Percentiles rank a stretch among this genome's conserved stretches.
phyloP scores from a whole-genome alignment of 208 protist species.

The Crithidia bombi region DNA sequence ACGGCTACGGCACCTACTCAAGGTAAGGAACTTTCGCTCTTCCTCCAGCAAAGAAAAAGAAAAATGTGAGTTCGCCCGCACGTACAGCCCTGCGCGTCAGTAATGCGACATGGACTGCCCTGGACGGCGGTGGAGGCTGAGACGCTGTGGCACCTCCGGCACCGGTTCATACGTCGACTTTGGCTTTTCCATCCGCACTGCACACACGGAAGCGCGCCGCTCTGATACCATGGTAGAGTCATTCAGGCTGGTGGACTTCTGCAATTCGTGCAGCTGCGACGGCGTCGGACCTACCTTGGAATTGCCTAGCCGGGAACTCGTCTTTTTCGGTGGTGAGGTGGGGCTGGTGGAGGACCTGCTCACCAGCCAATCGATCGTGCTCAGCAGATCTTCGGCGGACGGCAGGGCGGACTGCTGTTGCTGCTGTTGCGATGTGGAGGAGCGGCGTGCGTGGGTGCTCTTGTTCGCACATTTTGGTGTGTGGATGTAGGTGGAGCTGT shows the following conservation, averaged over 20 bases:
- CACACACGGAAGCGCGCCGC: conserved; percentile 9
- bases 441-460: background rate
- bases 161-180: conserved; percentile 1
- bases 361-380: background rate
- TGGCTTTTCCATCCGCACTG: background rate
- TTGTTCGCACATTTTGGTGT: background rate
- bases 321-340: background rate
- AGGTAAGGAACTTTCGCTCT: too few species aligned
- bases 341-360: background rate
- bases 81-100: background rate
- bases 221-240: conserved; percentile 7
- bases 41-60: background rate
- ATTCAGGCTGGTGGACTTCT: background rate
- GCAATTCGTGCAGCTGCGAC: background rate
- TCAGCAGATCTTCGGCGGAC: background rate
- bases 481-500: conserved; percentile 5
- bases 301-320: background rate
- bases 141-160: conserved; percentile 11
- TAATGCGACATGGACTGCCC: conserved; percentile 14
- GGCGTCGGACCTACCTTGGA: background rate
- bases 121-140: background rate
- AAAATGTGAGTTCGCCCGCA: background rate
- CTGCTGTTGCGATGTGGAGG: background rate
- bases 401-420: background rate
- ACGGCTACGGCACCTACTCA: too few species aligned